Percentiles rank a stretch among this genome's conserved stretches.
Evolutionary conservation across 352 stramenopile genomes (phyloP).

Genomic region (Chrysophaeum taylorii): DNA sequence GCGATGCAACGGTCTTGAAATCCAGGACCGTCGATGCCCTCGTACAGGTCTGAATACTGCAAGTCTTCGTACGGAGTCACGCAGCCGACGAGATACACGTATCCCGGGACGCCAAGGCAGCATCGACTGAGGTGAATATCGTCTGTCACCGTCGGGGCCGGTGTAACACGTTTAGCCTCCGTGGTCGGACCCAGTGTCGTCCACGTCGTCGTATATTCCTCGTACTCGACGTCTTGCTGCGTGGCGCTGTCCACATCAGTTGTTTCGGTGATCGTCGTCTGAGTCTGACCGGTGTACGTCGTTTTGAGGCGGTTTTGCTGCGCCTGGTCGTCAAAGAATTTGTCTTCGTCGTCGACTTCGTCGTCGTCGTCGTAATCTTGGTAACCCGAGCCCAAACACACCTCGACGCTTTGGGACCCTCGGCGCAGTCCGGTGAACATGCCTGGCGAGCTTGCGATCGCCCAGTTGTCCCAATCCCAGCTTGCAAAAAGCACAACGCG

Average conservation of each 20-base stretch:
- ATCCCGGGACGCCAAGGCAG: neutral
- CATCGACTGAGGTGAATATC: neutral
- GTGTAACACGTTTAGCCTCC: too few species aligned
- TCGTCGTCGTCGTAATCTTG: slow-evolving; percentile 3
- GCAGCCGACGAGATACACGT: neutral
- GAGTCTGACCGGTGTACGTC: too few species aligned
- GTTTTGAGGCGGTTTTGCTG: too few species aligned
- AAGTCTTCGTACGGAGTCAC: neutral
- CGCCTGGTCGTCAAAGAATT: too few species aligned
- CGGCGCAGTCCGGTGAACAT: neutral
- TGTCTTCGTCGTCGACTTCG: slow-evolving; percentile 4
- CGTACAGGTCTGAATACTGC: too few species aligned
- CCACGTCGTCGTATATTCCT: too few species aligned
- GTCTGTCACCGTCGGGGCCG: too few species aligned
- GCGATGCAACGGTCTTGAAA: slow-evolving; percentile 7
- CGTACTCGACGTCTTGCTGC: too few species aligned
- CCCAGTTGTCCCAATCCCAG: neutral
- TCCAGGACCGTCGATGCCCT: neutral
- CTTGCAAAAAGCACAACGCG: neutral
- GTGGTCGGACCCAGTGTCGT: too few species aligned
- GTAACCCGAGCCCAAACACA: neutral
- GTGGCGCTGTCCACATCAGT: too few species aligned
- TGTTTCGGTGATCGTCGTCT: too few species aligned
- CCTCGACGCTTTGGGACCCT: neutral
- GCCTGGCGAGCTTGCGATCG: neutral